Evolutionary conservation across 1,284 basidiomycete species (phyloP), one percentile per base, ranked within the genome.

Genomic region (Volvariella surrecta): DNA sequence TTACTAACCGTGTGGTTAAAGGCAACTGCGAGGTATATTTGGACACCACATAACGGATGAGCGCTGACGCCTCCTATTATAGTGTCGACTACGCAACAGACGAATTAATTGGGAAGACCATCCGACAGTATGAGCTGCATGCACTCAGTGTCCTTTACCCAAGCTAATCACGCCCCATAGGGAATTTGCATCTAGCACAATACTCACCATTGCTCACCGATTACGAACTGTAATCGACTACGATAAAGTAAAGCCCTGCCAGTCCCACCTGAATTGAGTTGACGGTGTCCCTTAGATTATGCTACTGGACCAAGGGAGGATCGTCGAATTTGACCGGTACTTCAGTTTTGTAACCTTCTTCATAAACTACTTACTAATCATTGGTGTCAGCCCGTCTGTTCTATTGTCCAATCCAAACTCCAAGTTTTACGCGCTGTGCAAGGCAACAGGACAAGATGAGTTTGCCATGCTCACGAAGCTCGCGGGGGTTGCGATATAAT

Each of bases 241-340:
- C 46, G 79, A 83, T 54, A 68, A 76, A 48, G 75, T 76, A 13
- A 10, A 17, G n/a, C 24, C n/a, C n/a, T 21, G 34, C n/a, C 31
- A 37, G 13, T 34, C 15, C 39, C 9, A 18, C 17, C 15, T 15
- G 9, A 40, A 15, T 8, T 13, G 17, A 18, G 2, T 15, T 11
- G 16, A 30, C 37, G 8, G 15, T 39, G 42, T 35, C 21, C 11
- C 35, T 16, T 42, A 87, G 83, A 79, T 89, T 34, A 89, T 94
- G 79, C 70, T 93, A 32, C 76, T 93, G n/a, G 89, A 93, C 48
- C 77, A 90, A 59, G 89, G 90, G 4, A 73, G 72, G 2, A 89
- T 96, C 43, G 70, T 80, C 2, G 91, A 95, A 57, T 92, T 83
- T 54, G 89, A 88, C 54, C 62, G 61, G 73, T 73, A 50, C 40